Conservation (phyloP, 306 rosid species). For the Cajanus cajan region DNA sequence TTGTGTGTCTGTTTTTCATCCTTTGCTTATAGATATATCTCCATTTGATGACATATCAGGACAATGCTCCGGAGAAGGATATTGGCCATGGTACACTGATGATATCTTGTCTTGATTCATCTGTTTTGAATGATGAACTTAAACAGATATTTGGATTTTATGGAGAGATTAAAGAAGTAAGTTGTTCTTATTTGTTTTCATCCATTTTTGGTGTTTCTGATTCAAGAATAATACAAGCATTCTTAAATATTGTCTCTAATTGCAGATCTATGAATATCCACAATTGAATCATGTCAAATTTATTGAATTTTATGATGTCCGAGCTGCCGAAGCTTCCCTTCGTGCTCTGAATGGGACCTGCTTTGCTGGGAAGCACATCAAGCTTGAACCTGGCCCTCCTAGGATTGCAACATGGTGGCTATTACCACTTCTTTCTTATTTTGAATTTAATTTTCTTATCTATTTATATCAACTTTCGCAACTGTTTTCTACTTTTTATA, state of each 20-base stretch:
- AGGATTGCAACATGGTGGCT: slow-evolving; percentile 51
- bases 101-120: slow-evolving; percentile 70
- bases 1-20: slow-evolving; percentile 23
- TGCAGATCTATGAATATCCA: slow-evolving; percentile 66
- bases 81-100: slow-evolving; percentile 65
- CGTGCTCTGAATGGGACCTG: slow-evolving; percentile 54
- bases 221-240: not conserved
- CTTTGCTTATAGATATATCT: slow-evolving; percentile 29
- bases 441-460: slow-evolving; percentile 10
- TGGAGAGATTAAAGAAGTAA: slow-evolving; percentile 82
- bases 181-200: slow-evolving; percentile 30
- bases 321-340: slow-evolving; percentile 76
- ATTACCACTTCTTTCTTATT: slow-evolving; percentile 2
- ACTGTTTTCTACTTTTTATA: slow-evolving; percentile 15
- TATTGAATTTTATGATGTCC: slow-evolving; percentile 72
- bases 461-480: not conserved
- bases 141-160: slow-evolving; percentile 60
- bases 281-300: slow-evolving; percentile 46
- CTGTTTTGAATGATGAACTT: slow-evolving; percentile 64
- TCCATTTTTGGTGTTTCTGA: slow-evolving; percentile 16
- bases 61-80: slow-evolving; percentile 73
- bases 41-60: slow-evolving; percentile 50
- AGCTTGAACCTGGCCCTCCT: slow-evolving; percentile 64
- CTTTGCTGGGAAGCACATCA: slow-evolving; percentile 75
- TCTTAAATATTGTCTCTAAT: slow-evolving; percentile 16